phyloP scores from a whole-genome alignment of 2,329 filamentous ascomycete genomes.

The Verticillium tricorpus region DNA sequence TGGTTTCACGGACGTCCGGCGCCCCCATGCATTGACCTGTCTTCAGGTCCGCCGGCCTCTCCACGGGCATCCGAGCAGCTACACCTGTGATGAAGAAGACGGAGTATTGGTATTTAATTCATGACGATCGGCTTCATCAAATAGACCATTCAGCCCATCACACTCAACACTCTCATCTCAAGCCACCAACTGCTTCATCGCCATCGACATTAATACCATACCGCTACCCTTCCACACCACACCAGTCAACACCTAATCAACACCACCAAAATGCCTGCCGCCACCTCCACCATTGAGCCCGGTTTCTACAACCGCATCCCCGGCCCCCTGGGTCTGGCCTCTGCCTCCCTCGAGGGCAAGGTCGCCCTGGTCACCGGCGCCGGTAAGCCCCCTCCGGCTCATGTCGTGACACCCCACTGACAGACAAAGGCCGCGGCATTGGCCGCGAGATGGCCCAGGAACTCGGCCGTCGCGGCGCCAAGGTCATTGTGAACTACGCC shows the following conservation, averaged over 20 bases:
- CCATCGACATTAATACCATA: not conserved
- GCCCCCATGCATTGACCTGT: not conserved
- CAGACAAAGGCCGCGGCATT: slow-evolving; percentile 47
- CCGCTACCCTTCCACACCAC: not conserved
- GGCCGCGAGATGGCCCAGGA: slow-evolving; percentile 54
- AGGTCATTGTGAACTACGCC: slow-evolving; percentile 56
- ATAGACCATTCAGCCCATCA: not conserved
- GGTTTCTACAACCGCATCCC: slow-evolving; percentile 32
- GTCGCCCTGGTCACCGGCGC: slow-evolving; percentile 76
- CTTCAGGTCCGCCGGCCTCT: not conserved
- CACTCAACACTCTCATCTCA: not conserved
- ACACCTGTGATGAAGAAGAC: not conserved
- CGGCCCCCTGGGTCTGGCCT: slow-evolving; percentile 31
- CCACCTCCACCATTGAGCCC: slow-evolving; percentile 13
- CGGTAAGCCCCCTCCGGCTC: slow-evolving; percentile 22
- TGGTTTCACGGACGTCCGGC: slow-evolving; percentile 4
- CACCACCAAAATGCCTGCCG: slow-evolving; percentile 26
- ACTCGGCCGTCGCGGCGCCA: slow-evolving; percentile 51
- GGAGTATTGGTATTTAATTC: not conserved
- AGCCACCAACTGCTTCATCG: not conserved
- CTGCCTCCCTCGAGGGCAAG: slow-evolving; percentile 72
- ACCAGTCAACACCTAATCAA: too few species aligned
- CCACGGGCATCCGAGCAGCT: slow-evolving; percentile 2
- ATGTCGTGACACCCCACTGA: slow-evolving; percentile 1
- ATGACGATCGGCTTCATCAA: not conserved